Conservation (phyloP, 2,329 filamentous ascomycete genomes). For the Aspergillus candidus region DNA sequence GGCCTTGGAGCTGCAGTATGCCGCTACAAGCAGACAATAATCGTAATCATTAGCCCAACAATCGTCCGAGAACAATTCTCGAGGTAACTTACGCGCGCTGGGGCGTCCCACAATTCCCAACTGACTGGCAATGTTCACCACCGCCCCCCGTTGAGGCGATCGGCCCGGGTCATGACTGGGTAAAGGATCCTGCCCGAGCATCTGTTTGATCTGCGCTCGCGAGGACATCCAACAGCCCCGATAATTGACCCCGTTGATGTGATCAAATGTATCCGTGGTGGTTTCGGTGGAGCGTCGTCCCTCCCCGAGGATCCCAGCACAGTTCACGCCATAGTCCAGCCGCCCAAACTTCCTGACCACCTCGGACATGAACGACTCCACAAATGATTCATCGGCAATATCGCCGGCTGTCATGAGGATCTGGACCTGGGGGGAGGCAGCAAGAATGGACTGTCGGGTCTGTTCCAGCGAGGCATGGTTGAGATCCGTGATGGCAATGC, state of each 20-base stretch:
- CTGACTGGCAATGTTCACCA: conserved; percentile 51
- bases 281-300: conserved; percentile 37
- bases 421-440: conserved; percentile 29
- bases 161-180: conserved; percentile 31
- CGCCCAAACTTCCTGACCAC: conserved; percentile 38
- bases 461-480: conserved; percentile 36
- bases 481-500: conserved; percentile 52
- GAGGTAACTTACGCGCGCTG: conserved; percentile 35
- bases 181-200: conserved; percentile 43
- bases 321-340: conserved; percentile 53
- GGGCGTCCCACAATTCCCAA: conserved; percentile 47
- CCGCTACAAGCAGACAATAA: conserved; percentile 30
- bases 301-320: conserved; percentile 44
- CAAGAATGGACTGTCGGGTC: conserved; percentile 20
- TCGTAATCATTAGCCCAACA: not conserved
- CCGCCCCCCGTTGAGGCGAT: conserved; percentile 40
- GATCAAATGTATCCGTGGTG: conserved; percentile 46
- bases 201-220: conserved; percentile 39
- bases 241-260: conserved; percentile 52
- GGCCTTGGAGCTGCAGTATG: conserved; percentile 54
- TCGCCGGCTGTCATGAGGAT: conserved; percentile 40
- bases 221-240: conserved; percentile 46
- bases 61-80: not conserved
- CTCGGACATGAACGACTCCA: conserved; percentile 27
- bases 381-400: conserved; percentile 44